Evolutionary conservation across 139 green algal species (phyloP).

Genomic region (Picochlorum sp.): DNA sequence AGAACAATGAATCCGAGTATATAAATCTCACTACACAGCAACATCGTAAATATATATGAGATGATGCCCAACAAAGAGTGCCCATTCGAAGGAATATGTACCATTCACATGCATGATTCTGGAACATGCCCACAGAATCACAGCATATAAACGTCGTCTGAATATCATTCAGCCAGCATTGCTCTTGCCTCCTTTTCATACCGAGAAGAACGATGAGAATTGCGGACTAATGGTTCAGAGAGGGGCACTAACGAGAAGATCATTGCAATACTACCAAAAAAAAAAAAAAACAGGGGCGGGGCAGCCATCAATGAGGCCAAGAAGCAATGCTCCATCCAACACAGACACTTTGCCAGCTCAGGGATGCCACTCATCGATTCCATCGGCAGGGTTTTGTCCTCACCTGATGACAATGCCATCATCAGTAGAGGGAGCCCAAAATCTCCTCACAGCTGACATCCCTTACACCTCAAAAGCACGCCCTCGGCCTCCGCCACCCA

Average conservation of each 20-base stretch:
- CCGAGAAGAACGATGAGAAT: slow-evolving; percentile 11
- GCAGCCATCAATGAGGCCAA: no score
- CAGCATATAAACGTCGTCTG: background rate
- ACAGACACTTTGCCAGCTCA: slow-evolving; percentile 13
- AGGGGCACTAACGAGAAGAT: slow-evolving; percentile 8
- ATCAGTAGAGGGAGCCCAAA: slow-evolving; percentile 40
- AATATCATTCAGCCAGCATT: slow-evolving; percentile 3
- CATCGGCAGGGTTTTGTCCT: slow-evolving; percentile 32
- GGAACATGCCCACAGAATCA: no score
- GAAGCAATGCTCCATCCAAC: no score
- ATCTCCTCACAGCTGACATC: slow-evolving; percentile 24
- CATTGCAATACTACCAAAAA: no score
- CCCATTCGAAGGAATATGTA: background rate
- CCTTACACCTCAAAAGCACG: background rate
- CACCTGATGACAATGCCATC: slow-evolving; percentile 5
- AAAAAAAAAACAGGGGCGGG: no score
- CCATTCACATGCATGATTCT: no score
- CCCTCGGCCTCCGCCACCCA: no score
- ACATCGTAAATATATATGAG: no score
- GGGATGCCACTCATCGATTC: slow-evolving; percentile 34
- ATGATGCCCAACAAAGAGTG: background rate
- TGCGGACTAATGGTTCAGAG: slow-evolving; percentile 21
- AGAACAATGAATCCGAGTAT: no score
- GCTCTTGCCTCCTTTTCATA: slow-evolving; percentile 25
- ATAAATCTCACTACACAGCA: no score